A percentile compares a stretch with the other conserved stretches of the same genome.
Conservation (phyloP, 768 basidiomycete genomes). For the Agaricus sinodeliciosus region DNA sequence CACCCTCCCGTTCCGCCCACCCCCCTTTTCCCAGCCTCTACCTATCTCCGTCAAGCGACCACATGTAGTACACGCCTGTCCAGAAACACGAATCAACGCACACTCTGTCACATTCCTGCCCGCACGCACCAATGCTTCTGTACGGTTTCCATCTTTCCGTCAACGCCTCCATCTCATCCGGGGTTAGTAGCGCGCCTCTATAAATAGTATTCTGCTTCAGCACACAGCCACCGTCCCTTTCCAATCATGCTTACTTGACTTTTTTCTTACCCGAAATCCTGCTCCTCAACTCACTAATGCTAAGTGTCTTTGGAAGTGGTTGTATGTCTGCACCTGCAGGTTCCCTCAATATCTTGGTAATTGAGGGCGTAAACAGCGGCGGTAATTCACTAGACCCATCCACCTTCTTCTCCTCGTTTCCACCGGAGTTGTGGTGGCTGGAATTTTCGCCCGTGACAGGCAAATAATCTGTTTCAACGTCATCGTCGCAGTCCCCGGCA, state of each 20-base stretch:
- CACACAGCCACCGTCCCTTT: slow-evolving; percentile 7
- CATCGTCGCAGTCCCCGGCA: slow-evolving; percentile 13
- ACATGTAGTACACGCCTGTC: slow-evolving; percentile 81
- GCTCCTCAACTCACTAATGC: slow-evolving; percentile 47
- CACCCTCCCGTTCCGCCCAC: slow-evolving; percentile 1
- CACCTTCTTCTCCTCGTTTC: slow-evolving; percentile 5
- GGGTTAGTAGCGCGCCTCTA: slow-evolving; percentile 70
- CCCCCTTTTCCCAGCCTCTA: not conserved
- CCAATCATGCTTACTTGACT: slow-evolving; percentile 49
- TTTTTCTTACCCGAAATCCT: slow-evolving; percentile 66
- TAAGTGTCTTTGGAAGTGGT: slow-evolving; percentile 55
- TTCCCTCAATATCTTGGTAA: slow-evolving; percentile 46
- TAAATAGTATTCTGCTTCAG: slow-evolving; percentile 7
- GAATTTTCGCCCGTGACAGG: slow-evolving; percentile 17
- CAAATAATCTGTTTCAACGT: slow-evolving; percentile 25
- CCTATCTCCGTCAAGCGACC: slow-evolving; percentile 49
- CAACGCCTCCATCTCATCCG: slow-evolving; percentile 74
- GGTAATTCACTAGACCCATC: slow-evolving; percentile 33
- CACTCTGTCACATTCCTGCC: not conserved
- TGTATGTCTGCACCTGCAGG: slow-evolving; percentile 18
- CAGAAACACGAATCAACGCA: not conserved
- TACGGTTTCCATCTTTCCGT: slow-evolving; percentile 79
- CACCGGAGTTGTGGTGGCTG: slow-evolving; percentile 11
- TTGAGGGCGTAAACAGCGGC: slow-evolving; percentile 61
- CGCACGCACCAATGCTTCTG: slow-evolving; percentile 60